These are phyloP conservation scores for Ampelocalamus luodianensis DNA, from an alignment of 176 grass and related monocot species.

Conservation along the genomic window DNA sequence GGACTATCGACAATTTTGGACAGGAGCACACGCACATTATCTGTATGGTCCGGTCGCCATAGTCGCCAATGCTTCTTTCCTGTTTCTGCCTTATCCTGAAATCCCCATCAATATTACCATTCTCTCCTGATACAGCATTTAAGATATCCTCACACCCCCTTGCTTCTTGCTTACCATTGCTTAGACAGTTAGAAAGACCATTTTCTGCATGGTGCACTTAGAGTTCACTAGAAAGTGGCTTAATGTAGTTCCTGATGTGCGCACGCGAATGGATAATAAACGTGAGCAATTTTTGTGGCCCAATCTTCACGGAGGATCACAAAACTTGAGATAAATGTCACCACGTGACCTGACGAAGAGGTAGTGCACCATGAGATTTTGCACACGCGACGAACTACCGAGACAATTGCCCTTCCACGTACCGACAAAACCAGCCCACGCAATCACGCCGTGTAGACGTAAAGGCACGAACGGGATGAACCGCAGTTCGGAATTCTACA, in stretches of 20 bases:
- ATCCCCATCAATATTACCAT: no score
- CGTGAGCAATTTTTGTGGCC: neutral
- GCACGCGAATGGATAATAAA: no score
- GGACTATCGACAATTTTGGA: conserved; percentile 1
- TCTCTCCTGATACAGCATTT: conserved; percentile 2
- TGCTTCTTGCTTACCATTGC: neutral
- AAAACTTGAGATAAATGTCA: neutral
- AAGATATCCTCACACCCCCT: neutral
- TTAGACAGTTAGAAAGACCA: neutral
- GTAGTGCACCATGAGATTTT: neutral
- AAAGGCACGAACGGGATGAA: neutral
- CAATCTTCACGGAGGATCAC: neutral
- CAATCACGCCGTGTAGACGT: neutral
- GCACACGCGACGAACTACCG: neutral
- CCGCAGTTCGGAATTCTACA: neutral
- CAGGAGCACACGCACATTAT: neutral
- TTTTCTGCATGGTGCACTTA: neutral
- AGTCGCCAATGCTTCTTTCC: neutral
- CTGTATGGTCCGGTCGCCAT: neutral
- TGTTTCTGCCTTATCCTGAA: neutral
- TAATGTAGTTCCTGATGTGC: neutral
- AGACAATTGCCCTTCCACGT: neutral
- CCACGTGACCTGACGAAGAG: neutral
- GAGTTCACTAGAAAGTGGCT: conserved; percentile 4
- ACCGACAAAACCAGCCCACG: neutral